A percentile compares a stretch with the other conserved stretches of the same genome.
phyloP scores from a whole-genome alignment of 345 rosid species.

The thale cress (Arabidopsis thaliana) region DNA sequence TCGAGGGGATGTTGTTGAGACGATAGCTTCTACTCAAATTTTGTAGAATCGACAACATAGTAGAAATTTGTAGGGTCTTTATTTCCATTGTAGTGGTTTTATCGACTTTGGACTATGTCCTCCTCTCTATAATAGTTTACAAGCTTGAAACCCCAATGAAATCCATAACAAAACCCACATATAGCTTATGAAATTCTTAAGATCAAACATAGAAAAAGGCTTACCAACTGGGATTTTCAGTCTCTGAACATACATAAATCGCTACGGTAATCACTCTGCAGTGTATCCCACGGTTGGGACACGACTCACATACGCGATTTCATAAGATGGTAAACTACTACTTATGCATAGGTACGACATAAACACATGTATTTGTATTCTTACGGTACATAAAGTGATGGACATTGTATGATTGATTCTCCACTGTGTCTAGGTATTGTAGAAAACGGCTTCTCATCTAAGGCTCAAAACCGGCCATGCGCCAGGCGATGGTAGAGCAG shows the following conservation, averaged over 20 bases:
- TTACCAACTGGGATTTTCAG: not conserved
- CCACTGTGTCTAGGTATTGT: not conserved
- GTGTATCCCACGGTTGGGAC: not conserved
- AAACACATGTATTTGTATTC: not conserved
- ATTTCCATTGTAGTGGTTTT: not conserved
- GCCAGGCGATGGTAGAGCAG: constrained; percentile 61
- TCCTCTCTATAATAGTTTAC: not conserved
- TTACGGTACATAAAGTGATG: constrained; percentile 20
- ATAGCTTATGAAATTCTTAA: constrained; percentile 4
- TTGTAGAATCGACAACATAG: not conserved
- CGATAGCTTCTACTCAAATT: too few species aligned
- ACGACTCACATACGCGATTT: constrained; percentile 7
- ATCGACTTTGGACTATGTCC: not conserved
- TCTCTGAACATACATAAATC: constrained; percentile 15
- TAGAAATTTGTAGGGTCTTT: not conserved
- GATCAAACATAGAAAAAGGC: constrained; percentile 5
- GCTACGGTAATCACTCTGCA: not conserved
- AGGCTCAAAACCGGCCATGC: constrained; percentile 70
- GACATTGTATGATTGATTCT: constrained; percentile 22
- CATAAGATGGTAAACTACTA: constrained; percentile 25
- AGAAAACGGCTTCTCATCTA: constrained; percentile 32
- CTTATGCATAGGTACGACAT: constrained; percentile 14
- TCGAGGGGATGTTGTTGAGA: too few species aligned
- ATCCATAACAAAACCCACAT: not conserved
- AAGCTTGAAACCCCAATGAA: not conserved